These are phyloP conservation scores for Neurospora sp. DNA, from an alignment of 2,329 filamentous ascomycete genomes.

Conservation along the genomic window DNA sequence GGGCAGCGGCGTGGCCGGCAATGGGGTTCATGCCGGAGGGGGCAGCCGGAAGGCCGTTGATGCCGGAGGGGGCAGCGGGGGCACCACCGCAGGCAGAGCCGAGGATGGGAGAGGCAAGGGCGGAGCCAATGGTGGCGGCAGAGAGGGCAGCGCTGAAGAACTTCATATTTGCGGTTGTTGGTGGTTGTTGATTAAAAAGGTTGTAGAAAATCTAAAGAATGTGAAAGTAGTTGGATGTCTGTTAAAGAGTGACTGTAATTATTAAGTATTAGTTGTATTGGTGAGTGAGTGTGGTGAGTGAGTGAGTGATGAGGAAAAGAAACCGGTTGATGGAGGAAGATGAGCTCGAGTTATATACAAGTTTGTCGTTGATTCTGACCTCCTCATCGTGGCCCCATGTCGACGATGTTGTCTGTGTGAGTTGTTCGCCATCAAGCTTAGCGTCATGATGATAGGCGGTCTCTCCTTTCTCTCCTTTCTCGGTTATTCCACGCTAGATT, in stretches of 20 bases:
- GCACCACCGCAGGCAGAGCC: neutral
- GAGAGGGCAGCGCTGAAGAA: constrained; percentile 14
- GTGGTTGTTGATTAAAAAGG: constrained; percentile 1
- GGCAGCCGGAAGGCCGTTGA: neutral
- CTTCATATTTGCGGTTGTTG: constrained; percentile 11
- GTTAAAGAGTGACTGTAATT: constrained; percentile 11
- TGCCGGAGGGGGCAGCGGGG: neutral
- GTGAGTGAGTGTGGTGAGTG: neutral
- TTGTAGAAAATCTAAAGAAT: neutral
- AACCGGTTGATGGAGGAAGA: neutral
- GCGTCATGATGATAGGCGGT: neutral
- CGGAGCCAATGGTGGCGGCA: constrained; percentile 11
- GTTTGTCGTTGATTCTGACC: neutral
- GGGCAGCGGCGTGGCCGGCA: neutral
- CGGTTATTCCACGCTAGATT: neutral
- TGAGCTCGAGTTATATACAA: neutral
- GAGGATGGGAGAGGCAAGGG: constrained; percentile 9
- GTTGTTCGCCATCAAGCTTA: neutral
- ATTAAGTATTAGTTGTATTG: neutral
- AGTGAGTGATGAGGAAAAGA: neutral
- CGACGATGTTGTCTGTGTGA: neutral
- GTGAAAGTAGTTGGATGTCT: neutral
- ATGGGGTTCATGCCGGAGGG: too few relatives aligned
- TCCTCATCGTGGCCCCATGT: neutral
- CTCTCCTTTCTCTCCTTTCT: neutral